Evolutionary conservation across 1,139 yeast species (phyloP), one percentile per base, ranked within the genome.

Genomic region (Hemisphaericaspora subhashii): DNA sequence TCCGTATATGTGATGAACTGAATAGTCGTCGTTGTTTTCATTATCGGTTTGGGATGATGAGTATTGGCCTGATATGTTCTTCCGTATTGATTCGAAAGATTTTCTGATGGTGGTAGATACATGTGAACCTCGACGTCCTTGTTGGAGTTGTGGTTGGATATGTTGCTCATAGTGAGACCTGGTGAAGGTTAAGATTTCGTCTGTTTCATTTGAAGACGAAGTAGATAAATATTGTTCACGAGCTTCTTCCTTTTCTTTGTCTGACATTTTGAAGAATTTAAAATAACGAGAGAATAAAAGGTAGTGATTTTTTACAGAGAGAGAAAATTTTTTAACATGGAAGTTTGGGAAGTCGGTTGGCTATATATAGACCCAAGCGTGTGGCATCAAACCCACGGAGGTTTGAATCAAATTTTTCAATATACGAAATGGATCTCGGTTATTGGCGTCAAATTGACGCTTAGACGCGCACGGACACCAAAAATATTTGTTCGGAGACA

Each of bases 1-100:
- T 3, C 72, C 71, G 42, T 58, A 68, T 14, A 68, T 66, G 20
- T 65, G 69, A 35, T 57, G 58, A 7, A 60, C 62, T 1, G 69
- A 54, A 44, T 52, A 63, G 17, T 50, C 37, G 12, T 42, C 33
- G 16, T 26, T 22, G n/a, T 40, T 39, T 10, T 35, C 33, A 12
- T 29, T 17, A 11, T 29, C 21, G 17, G 26, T 22, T 7, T 31
- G 17, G 7, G 37, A 28, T n/a, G 40, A 21, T n/a, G 32, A 9
- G 7, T 33, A 24, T 13, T 48, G 46, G 9, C 52, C 51, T 3
- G 43, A 38, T 12, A 42, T 24, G 21, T 45, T 38, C 35, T 39
- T 48, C 28, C 48, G 40, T n/a, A 48, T 34, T 7, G 40, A 41
- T 11, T 51, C 60, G 31, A 47, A 27, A 4, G 55, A 45, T 37